These are phyloP conservation scores for Aechmea fasciata DNA, from an alignment of 176 grass and related monocot species.

Conservation along the genomic window DNA sequence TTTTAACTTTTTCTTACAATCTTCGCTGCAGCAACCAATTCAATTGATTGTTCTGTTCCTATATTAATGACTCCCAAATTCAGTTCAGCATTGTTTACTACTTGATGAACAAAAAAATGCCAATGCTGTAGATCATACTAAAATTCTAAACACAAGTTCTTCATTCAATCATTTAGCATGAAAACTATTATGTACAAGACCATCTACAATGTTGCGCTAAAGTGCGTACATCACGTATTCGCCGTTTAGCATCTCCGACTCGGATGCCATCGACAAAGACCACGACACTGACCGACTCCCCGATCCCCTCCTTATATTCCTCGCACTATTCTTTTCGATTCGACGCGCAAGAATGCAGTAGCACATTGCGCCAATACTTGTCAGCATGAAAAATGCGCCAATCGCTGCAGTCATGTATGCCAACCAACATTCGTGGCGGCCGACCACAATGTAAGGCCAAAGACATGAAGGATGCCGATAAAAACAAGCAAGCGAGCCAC, in stretches of 20 bases:
- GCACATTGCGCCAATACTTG: conserved; percentile 75
- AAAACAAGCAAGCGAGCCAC: conserved; percentile 82
- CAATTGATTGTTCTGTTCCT: no score
- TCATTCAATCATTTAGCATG: no score
- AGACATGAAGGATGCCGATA: conserved; percentile 80
- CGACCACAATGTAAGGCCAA: conserved; percentile 83
- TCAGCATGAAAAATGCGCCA: conserved; percentile 61
- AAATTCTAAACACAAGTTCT: no score
- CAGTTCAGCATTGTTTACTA: no score
- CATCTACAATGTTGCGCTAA: conserved; percentile 11
- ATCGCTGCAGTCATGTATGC: conserved; percentile 86
- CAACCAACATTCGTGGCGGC: conserved; percentile 52
- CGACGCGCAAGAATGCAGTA: conserved; percentile 70
- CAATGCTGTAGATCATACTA: no score
- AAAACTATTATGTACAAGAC: neutral
- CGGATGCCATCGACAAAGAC: conserved; percentile 60
- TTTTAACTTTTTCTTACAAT: no score
- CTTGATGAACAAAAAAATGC: no score
- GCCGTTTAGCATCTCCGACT: conserved; percentile 62
- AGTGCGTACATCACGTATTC: conserved; percentile 80
- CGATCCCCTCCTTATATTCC: conserved; percentile 61
- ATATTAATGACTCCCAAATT: no score
- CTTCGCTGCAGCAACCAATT: no score
- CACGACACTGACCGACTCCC: conserved; percentile 58
- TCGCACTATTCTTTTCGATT: conserved; percentile 72